Percentiles rank a stretch among this genome's conserved stretches.
phyloP scores from a whole-genome alignment of 164 flowering plant species.

The Euptelea pleiosperma region DNA sequence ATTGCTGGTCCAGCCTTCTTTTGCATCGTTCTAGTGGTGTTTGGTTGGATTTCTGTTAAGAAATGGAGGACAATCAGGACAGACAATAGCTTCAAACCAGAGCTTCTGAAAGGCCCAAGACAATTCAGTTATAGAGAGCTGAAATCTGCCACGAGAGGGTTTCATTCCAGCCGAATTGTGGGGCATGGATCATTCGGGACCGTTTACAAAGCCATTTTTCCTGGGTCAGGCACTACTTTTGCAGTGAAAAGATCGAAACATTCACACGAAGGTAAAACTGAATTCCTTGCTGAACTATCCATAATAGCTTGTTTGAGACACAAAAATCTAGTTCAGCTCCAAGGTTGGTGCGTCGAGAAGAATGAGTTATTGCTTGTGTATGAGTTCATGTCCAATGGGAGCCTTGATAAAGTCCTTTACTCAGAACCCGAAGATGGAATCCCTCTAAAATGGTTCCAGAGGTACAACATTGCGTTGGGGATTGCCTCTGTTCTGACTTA shows the following conservation, averaged over 20 bases:
- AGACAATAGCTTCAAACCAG: conserved; percentile 40
- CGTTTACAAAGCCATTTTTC: conserved; percentile 19
- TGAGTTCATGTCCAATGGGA: conserved; percentile 86
- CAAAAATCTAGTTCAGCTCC: conserved; percentile 79
- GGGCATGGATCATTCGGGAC: conserved; percentile 26
- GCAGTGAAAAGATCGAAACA: conserved; percentile 38
- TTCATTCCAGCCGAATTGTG: conserved; percentile 17
- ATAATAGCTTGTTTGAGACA: conserved; percentile 84
- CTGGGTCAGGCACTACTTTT: conserved; percentile 12
- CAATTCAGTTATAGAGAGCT: conserved; percentile 63
- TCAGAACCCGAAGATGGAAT: conserved; percentile 32
- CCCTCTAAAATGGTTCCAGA: conserved; percentile 49
- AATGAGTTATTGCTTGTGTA: conserved; percentile 82
- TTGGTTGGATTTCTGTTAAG: conserved; percentile 54
- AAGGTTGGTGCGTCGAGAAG: conserved; percentile 91
- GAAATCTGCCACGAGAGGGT: conserved; percentile 24
- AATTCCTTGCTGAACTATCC: conserved; percentile 70
- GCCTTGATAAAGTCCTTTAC: conserved; percentile 65
- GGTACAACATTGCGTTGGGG: conserved; percentile 67
- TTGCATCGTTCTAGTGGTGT: conserved; percentile 32
- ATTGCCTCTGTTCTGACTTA: conserved; percentile 76
- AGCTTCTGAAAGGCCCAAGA: conserved; percentile 59
- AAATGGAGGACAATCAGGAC: conserved; percentile 37
- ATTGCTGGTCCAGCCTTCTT: conserved; percentile 55
- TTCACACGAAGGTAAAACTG: conserved; percentile 66